These are phyloP conservation scores for Penicillium olsonii DNA, from an alignment of 2,329 filamentous ascomycete species.

Conservation along the genomic window DNA sequence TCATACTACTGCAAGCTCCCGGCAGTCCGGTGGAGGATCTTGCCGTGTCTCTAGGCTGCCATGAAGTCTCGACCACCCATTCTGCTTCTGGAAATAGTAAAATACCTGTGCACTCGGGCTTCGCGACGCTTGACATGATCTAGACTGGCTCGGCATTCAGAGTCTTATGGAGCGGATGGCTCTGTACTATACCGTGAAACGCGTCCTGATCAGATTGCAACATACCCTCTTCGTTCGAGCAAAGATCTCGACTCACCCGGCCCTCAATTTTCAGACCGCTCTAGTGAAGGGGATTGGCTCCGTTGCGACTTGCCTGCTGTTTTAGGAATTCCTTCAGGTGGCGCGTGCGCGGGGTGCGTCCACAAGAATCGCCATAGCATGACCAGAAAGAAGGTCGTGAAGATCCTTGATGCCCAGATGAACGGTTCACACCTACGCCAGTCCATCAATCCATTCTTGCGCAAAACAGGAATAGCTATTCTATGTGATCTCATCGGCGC, in stretches of 20 bases:
- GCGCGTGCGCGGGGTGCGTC: not conserved
- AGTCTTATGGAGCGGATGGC: too few relatives aligned
- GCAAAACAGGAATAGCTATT: too few relatives aligned
- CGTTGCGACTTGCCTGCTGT: constrained; percentile 1
- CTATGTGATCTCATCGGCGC: too few relatives aligned
- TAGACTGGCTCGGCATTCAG: not conserved
- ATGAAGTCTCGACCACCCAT: not conserved
- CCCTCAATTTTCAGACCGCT: not conserved
- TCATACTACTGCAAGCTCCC: too few relatives aligned
- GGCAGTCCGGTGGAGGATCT: too few relatives aligned
- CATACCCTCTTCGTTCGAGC: not conserved
- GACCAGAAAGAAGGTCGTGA: not conserved
- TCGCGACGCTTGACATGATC: not conserved
- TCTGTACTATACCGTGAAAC: too few relatives aligned
- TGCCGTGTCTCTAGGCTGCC: too few relatives aligned
- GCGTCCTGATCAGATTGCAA: not conserved
- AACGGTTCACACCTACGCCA: not conserved
- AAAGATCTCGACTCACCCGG: not conserved
- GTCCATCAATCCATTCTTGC: too few relatives aligned
- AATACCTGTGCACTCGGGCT: not conserved
- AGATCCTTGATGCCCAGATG: not conserved
- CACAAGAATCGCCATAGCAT: not conserved
- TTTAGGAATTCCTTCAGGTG: constrained; percentile 9
- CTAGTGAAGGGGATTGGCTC: not conserved
- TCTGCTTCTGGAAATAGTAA: not conserved